These are phyloP conservation scores for Chytridium lagenaria DNA, from an alignment of 371 early-diverging fungal species.

Conservation along the genomic window DNA sequence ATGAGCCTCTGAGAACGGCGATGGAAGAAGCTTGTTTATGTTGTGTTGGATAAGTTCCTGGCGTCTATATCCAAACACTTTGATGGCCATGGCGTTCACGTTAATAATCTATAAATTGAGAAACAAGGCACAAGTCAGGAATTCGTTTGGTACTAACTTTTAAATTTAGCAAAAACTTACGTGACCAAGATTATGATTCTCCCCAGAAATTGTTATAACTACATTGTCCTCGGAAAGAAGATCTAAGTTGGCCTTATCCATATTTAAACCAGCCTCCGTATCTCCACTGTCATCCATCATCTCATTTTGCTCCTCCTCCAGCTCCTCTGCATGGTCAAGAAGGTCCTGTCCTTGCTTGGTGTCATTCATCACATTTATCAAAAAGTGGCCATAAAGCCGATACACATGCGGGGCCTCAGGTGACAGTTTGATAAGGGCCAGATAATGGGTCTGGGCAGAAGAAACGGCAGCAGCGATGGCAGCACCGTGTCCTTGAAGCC, in stretches of 20 bases:
- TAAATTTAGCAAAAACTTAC: neutral
- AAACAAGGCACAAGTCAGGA: neutral
- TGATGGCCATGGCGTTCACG: conserved; percentile 12
- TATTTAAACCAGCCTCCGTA: conserved; percentile 13
- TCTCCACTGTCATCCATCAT: conserved; percentile 12
- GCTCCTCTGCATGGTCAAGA: conserved; percentile 49
- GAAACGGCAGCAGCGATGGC: conserved; percentile 39
- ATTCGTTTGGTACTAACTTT: neutral
- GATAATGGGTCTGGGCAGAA: conserved; percentile 37
- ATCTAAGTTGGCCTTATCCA: neutral
- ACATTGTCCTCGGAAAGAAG: conserved; percentile 27
- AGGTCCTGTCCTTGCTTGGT: conserved; percentile 41
- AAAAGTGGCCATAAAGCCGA: conserved; percentile 46
- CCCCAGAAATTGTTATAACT: neutral
- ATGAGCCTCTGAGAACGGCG: conserved; percentile 49
- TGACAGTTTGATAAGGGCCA: conserved; percentile 37
- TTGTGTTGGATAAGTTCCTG: conserved; percentile 41
- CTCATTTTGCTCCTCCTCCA: conserved; percentile 39
- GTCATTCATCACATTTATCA: conserved; percentile 50
- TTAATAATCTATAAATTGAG: conserved; percentile 4
- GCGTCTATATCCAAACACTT: conserved; percentile 37
- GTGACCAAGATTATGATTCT: neutral
- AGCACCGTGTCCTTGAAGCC: conserved; percentile 40
- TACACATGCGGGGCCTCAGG: conserved; percentile 41
- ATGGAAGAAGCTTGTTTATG: conserved; percentile 45